Conservation (phyloP, 2,329 filamentous ascomycete species). For the Ascochyta pisi region DNA sequence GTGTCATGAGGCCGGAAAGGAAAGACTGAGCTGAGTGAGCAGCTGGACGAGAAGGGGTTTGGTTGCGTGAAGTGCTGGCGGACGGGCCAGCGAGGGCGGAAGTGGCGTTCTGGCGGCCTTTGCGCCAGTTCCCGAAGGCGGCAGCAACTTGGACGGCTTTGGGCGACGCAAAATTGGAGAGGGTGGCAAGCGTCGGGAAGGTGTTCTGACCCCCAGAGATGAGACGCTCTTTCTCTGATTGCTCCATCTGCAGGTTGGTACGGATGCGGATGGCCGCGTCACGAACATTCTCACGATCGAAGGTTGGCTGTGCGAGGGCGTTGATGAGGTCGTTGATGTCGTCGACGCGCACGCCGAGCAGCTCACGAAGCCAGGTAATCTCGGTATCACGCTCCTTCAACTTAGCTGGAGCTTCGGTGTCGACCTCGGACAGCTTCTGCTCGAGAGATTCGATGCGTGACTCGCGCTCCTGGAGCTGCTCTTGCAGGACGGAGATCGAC, state of each 20-base stretch:
- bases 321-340: conserved; percentile 92
- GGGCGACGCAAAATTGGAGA: conserved; percentile 79
- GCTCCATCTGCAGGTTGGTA: conserved; percentile 96
- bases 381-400: conserved; percentile 92
- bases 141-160: conserved; percentile 89
- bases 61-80: conserved; percentile 38
- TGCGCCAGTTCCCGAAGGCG: conserved; percentile 97
- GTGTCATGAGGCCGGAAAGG: conserved; percentile 83
- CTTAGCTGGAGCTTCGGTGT: conserved; percentile 80
- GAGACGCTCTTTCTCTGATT: conserved; percentile 89
- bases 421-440: conserved; percentile 69
- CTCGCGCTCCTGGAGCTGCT: conserved; percentile 95
- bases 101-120: conserved; percentile 60
- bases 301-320: conserved; percentile 75
- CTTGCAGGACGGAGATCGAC: conserved; percentile 94
- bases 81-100: conserved; percentile 52
- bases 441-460: conserved; percentile 87
- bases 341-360: conserved; percentile 86
- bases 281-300: conserved; percentile 79
- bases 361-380: conserved; percentile 91
- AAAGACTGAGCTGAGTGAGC: conserved; percentile 64
- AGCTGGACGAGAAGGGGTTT: conserved; percentile 49
- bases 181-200: conserved; percentile 77
- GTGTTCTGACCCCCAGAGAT: conserved; percentile 67
- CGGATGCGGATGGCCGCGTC: conserved; percentile 92